phyloP scores from a whole-genome alignment of 768 basidiomycete genomes.

The Mycena filopes region DNA sequence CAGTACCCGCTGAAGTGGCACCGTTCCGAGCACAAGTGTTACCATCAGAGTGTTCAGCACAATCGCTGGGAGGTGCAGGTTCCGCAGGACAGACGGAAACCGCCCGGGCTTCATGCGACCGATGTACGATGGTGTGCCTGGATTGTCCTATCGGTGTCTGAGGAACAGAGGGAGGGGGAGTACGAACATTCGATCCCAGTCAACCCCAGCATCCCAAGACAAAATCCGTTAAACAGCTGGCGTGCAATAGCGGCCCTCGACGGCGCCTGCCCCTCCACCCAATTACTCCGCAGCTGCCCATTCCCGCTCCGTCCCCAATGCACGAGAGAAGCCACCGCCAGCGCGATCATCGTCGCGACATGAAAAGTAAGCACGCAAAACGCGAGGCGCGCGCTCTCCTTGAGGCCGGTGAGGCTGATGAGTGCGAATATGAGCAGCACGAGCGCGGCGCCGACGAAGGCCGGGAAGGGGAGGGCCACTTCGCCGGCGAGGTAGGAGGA shows the following conservation, averaged over 20 bases:
- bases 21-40: constrained; percentile 66
- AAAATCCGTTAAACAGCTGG: constrained; percentile 73
- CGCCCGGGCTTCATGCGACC: constrained; percentile 65
- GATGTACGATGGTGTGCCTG: constrained; percentile 73
- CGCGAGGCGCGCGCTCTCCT: constrained; percentile 72
- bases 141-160: background rate
- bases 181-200: constrained; percentile 76
- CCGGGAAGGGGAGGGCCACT: constrained; percentile 64
- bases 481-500: constrained; percentile 74
- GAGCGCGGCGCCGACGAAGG: constrained; percentile 61
- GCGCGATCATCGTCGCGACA: constrained; percentile 65
- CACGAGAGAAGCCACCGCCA: constrained; percentile 60
- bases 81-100: constrained; percentile 71
- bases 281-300: constrained; percentile 62
- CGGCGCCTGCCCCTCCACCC: constrained; percentile 52
- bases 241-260: constrained; percentile 46
- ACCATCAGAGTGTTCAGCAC: constrained; percentile 66
- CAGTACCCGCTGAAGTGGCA: constrained; percentile 62
- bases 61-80: constrained; percentile 70
- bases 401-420: constrained; percentile 66
- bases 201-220: constrained; percentile 76
- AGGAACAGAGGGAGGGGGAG: background rate
- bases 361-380: constrained; percentile 68
- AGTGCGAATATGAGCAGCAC: constrained; percentile 64
- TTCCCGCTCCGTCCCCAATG: constrained; percentile 65